Percentiles rank a stretch among this genome's conserved stretches.
These are phyloP conservation scores for Aspergillus funiculosus DNA, from an alignment of 495 filamentous ascomycete genomes.

Conservation along the genomic window DNA sequence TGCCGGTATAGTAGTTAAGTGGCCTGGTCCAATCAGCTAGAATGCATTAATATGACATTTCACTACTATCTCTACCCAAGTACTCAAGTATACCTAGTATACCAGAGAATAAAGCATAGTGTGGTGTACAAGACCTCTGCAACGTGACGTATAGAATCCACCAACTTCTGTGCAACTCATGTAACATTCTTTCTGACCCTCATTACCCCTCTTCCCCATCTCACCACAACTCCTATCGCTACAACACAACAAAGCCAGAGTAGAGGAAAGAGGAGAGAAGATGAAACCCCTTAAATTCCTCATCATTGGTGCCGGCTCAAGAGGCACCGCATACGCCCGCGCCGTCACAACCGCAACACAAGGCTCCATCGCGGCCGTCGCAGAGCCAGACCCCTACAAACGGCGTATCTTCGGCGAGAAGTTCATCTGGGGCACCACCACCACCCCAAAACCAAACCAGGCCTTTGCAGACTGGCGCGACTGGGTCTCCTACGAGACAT, in stretches of 20 bases:
- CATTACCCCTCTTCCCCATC: not conserved
- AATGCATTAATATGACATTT: too few relatives aligned
- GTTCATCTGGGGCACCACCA: slow-evolving; percentile 58
- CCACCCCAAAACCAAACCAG: slow-evolving; percentile 46
- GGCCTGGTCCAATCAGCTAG: too few relatives aligned
- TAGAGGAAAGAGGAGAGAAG: not conserved
- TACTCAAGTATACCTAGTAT: too few relatives aligned
- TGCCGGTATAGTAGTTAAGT: too few relatives aligned
- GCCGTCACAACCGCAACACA: slow-evolving; percentile 56
- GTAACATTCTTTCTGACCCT: too few relatives aligned
- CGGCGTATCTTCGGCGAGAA: slow-evolving; percentile 57
- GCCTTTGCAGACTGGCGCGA: slow-evolving; percentile 69
- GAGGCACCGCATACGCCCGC: slow-evolving; percentile 69
- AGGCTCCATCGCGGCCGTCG: slow-evolving; percentile 66
- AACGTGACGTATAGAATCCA: too few relatives aligned
- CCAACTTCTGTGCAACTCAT: too few relatives aligned
- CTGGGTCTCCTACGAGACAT: slow-evolving; percentile 33
- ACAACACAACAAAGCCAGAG: not conserved
- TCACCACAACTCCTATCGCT: not conserved
- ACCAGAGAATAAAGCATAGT: too few relatives aligned
- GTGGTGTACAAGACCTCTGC: too few relatives aligned
- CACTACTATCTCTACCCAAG: too few relatives aligned
- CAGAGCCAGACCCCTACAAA: slow-evolving; percentile 77
- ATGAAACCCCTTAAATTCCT: slow-evolving; percentile 49
- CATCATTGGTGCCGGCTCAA: slow-evolving; percentile 82